phyloP scores from a whole-genome alignment of 2,329 filamentous ascomycete species.

The Cladophialophora immunda region DNA sequence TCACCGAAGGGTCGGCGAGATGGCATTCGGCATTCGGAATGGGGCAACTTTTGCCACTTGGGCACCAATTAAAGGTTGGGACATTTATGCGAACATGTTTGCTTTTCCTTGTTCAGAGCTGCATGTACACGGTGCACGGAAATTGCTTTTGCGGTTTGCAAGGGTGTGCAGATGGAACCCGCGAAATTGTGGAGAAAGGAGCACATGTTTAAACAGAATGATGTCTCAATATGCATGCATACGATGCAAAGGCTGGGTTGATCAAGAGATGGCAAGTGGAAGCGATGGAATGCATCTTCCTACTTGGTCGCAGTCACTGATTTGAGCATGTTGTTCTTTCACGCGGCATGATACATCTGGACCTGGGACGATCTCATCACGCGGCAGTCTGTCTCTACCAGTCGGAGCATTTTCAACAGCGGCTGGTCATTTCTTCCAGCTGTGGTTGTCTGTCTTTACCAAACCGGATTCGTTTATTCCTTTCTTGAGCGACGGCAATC shows the following conservation, averaged over 20 bases:
- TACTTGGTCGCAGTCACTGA: neutral
- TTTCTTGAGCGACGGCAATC: neutral
- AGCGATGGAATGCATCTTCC: neutral
- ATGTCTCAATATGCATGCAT: neutral
- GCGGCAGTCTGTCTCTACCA: neutral
- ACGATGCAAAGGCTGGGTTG: neutral
- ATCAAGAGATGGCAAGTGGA: neutral
- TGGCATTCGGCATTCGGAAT: slow-evolving; percentile 2
- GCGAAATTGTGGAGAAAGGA: neutral
- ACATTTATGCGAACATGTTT: neutral
- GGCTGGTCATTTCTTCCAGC: neutral
- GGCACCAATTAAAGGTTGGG: neutral
- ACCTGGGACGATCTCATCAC: neutral
- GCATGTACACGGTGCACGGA: slow-evolving; percentile 1
- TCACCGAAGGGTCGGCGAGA: slow-evolving; percentile 3
- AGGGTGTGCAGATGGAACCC: neutral
- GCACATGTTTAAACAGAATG: neutral
- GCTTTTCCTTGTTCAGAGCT: neutral
- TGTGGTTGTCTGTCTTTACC: slow-evolving; percentile 6
- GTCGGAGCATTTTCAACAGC: neutral
- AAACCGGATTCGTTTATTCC: neutral
- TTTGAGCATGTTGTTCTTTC: neutral
- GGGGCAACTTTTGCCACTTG: slow-evolving; percentile 2
- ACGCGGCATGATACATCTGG: neutral
- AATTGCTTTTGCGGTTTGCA: neutral